These are phyloP conservation scores for Stellera chamaejasme DNA, from an alignment of 345 rosid genomes.

Conservation along the genomic window DNA sequence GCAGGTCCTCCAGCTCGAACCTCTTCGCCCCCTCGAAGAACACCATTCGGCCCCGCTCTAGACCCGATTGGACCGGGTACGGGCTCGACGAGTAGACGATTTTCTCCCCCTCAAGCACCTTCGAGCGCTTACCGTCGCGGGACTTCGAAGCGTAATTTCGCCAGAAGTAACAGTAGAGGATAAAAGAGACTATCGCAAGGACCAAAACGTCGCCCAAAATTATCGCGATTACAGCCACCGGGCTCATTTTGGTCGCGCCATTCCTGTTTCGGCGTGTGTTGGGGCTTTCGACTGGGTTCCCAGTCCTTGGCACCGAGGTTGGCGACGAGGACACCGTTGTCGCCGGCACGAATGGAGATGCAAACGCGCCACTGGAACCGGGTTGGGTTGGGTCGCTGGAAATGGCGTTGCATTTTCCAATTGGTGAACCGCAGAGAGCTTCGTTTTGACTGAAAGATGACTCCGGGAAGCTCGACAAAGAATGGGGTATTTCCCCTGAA, in stretches of 20 bases:
- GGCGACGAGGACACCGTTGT: conserved; percentile 59
- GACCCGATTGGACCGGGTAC: conserved; percentile 50
- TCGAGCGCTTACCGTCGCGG: conserved; percentile 48
- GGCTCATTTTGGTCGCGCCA: conserved; percentile 34
- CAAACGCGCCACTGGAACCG: conserved; percentile 54
- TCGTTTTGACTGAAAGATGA: conserved; percentile 50
- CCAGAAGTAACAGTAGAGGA: conserved; percentile 92
- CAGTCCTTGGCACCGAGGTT: conserved; percentile 29
- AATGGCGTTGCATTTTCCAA: conserved; percentile 29
- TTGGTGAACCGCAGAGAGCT: conserved; percentile 68
- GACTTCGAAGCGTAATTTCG: conserved; percentile 43
- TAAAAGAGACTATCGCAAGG: conserved; percentile 50
- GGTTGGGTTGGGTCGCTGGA: conserved; percentile 46
- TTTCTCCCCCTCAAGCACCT: conserved; percentile 71
- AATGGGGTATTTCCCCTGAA: conserved; percentile 59
- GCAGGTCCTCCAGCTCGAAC: conserved; percentile 83
- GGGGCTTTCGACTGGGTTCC: conserved; percentile 13
- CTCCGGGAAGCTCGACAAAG: conserved; percentile 47
- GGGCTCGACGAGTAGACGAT: conserved; percentile 85
- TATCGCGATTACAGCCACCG: conserved; percentile 54
- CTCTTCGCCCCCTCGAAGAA: conserved; percentile 72
- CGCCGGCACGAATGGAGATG: conserved; percentile 48
- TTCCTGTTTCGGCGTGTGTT: conserved; percentile 11
- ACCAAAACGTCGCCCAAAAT: conserved; percentile 59
- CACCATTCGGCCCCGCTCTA: conserved; percentile 79